Evolutionary conservation across 371 early-diverging fungal species (phyloP).

Genomic region (Syncephalis plumigaleata): DNA sequence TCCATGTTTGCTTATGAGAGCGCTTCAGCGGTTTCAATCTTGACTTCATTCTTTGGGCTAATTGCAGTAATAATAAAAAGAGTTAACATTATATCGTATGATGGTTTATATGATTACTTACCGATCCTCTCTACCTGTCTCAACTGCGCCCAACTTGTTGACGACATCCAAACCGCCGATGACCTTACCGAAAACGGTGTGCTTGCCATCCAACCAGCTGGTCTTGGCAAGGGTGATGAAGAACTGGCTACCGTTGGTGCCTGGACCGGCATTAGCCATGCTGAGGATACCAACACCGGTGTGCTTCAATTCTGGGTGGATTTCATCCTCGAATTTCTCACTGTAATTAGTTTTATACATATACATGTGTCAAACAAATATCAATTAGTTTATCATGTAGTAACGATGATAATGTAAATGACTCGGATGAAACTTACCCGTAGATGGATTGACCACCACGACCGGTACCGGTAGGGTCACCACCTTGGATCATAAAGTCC

Average conservation of each 20-base stretch:
- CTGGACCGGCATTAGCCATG: constrained; percentile 78
- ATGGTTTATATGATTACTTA: no score
- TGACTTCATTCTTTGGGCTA: no score
- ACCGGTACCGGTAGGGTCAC: constrained; percentile 34
- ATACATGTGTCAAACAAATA: no score
- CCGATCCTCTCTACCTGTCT: constrained; percentile 37
- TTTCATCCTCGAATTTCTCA: constrained; percentile 62
- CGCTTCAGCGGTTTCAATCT: no score
- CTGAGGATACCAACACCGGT: constrained; percentile 58
- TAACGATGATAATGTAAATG: background rate
- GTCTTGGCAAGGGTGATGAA: constrained; percentile 47
- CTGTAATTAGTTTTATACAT: constrained; percentile 15
- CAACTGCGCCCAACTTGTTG: constrained; percentile 49
- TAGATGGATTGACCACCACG: constrained; percentile 50
- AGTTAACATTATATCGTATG: no score
- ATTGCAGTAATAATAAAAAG: no score
- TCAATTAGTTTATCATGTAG: no score
- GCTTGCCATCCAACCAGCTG: constrained; percentile 56
- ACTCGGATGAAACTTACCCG: constrained; percentile 19
- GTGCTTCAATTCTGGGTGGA: constrained; percentile 48
- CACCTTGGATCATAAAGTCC: constrained; percentile 77
- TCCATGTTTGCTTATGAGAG: no score
- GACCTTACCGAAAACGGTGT: constrained; percentile 36
- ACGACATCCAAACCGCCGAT: constrained; percentile 45
- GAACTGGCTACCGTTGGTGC: constrained; percentile 73